Base-by-base conservation (phyloP, 2,329 filamentous ascomycete genomes). In the Thelonectria blattea region DNA sequence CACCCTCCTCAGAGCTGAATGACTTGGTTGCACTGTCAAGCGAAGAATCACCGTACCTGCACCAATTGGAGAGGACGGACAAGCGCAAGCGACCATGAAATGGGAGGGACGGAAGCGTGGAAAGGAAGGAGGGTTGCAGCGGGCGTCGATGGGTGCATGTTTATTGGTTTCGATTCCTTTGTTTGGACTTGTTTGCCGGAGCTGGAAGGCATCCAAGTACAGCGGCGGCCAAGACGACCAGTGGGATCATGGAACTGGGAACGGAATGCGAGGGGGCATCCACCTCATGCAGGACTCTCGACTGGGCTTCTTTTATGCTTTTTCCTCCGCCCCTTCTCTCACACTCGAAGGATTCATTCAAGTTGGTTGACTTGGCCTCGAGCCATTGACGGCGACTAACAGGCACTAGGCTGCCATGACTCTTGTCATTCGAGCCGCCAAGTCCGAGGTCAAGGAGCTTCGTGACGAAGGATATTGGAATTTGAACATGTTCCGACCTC, bases 1-100 rank as follows among this genome's bases (percentile, higher is more conserved):
- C 63, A 63, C 68, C 52, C 47, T 58, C 48, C 52, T 52, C 62
- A 55, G 56, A 57, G 45, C 47, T 63, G 60, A 65, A 65, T 68
- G 47, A 50, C 45, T 60, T 66, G 68, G 66, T 70, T 61, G 65
- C 65, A 69, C 55, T 64, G 65, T 69, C 60, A 70, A 65, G 68
- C 60, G 52, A 63, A 30, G 53, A 63, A 65, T 58, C 54, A 62
- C 54, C 51, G 52, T 63, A 59, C 60, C 58, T 62, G 51, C 59
- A 63, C 63, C 60, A 64, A 68, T 57, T 56, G 34, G 24, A 68
- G 56, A 61, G 54, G 57, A 62, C 62, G 66, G 52, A 50, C 52
- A 62, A 53, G 39, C 50, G 45, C 60, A n/a, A n/a, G n/a, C n/a
- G n/a, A n/a, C n/a, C n/a, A n/a, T n/a, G n/a, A n/a, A n/a, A n/a